These are phyloP conservation scores for Eucalyptus erythrocorys DNA, from an alignment of 345 rosid genomes.

Conservation along the genomic window DNA sequence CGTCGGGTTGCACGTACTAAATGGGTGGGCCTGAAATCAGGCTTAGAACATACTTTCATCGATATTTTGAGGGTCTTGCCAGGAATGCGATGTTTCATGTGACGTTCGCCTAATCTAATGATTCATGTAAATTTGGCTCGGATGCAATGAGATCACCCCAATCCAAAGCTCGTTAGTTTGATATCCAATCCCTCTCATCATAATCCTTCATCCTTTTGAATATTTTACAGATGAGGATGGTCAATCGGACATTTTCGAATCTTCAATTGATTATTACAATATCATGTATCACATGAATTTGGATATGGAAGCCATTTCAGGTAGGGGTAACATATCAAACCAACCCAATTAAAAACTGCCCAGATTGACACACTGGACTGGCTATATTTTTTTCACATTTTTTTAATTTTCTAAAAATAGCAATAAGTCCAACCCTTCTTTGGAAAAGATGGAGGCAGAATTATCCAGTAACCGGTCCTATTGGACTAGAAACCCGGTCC, in stretches of 20 bases:
- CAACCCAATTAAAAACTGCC: too few relatives aligned
- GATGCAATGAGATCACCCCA: not conserved
- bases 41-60: not conserved
- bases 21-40: not conserved
- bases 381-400: too few relatives aligned
- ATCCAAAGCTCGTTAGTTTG: not conserved
- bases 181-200: not conserved
- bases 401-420: too few relatives aligned
- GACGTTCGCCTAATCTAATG: not conserved
- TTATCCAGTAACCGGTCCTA: too few relatives aligned
- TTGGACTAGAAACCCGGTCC: accelerated
- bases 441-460: accelerated
- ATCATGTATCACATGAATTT: not conserved
- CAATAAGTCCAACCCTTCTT: too few relatives aligned
- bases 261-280: not conserved
- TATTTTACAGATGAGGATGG: not conserved
- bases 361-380: accelerated
- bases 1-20: not conserved
- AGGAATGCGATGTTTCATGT: not conserved
- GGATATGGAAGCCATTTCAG: accelerated
- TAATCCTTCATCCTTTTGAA: not conserved
- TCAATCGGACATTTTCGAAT: not conserved
- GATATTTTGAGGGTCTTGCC: not conserved
- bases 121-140: not conserved
- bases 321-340: too few relatives aligned